Base-by-base conservation (phyloP, 768 basidiomycete genomes). In the Imleria badia region DNA sequence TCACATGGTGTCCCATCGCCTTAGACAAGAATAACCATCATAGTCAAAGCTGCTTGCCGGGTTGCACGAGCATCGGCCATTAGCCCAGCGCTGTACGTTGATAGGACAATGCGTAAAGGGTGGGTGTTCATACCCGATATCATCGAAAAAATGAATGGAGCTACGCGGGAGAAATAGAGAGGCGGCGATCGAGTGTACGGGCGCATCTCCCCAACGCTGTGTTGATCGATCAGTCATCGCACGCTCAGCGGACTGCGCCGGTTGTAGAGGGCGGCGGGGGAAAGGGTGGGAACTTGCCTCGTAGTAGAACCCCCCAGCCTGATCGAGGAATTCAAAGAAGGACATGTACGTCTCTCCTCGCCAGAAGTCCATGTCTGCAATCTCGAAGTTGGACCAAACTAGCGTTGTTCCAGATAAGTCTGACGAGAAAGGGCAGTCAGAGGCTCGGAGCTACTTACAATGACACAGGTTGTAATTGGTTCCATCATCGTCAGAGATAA, bases 321-420 rank as follows among this genome's bases (percentile, higher is more conserved):
- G 66, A 46, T 96, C 94, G 11, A 97, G 80, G 68, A 81, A 82
- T 40, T 92, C 85, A 63, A 96, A 96, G 76, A 85, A 96, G 55
- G 87, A 83, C 59, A 76, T 78, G 68, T 97, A 97, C 0, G 87
- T 84, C 56, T 94, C 86, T 17, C 85, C 75, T 60, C 93, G 78
- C 91, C 91, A 94, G 61, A 96, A 83, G 55, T 91, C 86, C 58
- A 95, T 79, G 62, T 86, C 84, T 6, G 76, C 94, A 48, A 97
- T 95, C 71, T 97, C 94, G 59, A 97, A 96, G 72, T 95, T 97
- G 60, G 86, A 90, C 92, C 92, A 94, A 75, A 92, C 90, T 92
- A 26, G 14, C 44, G 5, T 49, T 20, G 14, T 52, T 38, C 43
- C 33, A 10, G 23, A 46, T 58, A 12, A 60, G 56, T 26, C 19